phyloP scores from a whole-genome alignment of 2,329 filamentous ascomycete genomes.

The Aspergillus glaucus region DNA sequence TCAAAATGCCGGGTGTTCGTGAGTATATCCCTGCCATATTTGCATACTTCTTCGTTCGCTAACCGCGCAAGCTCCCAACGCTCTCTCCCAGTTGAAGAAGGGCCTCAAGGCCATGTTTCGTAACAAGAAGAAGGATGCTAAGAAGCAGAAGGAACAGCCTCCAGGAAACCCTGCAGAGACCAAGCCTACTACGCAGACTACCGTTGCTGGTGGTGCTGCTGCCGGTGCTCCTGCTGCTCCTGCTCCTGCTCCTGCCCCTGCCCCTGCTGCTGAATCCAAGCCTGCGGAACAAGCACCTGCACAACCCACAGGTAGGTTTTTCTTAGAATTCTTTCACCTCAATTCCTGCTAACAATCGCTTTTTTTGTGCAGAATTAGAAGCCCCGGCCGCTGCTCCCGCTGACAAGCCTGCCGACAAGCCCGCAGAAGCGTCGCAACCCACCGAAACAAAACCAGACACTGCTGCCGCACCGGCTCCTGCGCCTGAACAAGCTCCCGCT shows the following conservation, averaged over 20 bases:
- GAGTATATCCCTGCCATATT: slow-evolving; percentile 11
- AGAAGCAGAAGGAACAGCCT: slow-evolving; percentile 7
- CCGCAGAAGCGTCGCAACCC: slow-evolving; percentile 3
- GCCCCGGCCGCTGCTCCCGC: not conserved
- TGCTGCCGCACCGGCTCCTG: not conserved
- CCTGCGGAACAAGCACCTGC: slow-evolving; percentile 7
- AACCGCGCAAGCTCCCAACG: slow-evolving; percentile 20
- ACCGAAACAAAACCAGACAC: slow-evolving; percentile 6
- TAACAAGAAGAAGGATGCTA: slow-evolving; percentile 23
- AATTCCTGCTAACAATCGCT: not conserved
- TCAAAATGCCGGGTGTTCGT: slow-evolving; percentile 31
- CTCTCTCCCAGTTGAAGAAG: slow-evolving; percentile 28
- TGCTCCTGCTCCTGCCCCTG: not conserved
- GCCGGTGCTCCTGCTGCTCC: slow-evolving; percentile 1
- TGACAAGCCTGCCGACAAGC: slow-evolving; percentile 5
- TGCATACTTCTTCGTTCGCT: not conserved
- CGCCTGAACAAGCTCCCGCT: not conserved
- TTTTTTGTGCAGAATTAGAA: not conserved
- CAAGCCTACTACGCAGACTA: not conserved
- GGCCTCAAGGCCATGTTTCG: slow-evolving; percentile 27
- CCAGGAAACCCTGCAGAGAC: slow-evolving; percentile 7
- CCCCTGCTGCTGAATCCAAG: not conserved
- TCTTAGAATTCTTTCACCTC: not conserved
- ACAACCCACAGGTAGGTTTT: slow-evolving; percentile 12
- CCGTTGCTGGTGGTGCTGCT: slow-evolving; percentile 5